Conservation (phyloP, 768 basidiomycete genomes). For the Steccherinum ochraceum region DNA sequence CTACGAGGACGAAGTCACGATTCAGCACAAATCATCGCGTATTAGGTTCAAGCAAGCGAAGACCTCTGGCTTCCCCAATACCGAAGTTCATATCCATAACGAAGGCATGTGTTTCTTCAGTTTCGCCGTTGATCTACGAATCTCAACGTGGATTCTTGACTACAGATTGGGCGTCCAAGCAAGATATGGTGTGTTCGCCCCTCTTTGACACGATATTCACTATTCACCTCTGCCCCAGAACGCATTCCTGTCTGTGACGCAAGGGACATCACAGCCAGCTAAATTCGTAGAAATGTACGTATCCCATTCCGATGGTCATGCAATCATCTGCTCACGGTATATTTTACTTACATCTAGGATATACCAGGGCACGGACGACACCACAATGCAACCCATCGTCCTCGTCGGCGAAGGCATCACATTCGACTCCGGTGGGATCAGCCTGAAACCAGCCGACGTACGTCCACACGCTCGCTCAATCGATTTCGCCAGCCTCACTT, state of each 20-base stretch:
- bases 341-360: slow-evolving; percentile 36
- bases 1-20: too few relatives aligned
- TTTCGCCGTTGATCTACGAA: neutral
- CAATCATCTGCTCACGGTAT: neutral
- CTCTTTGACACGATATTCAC: neutral
- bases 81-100: slow-evolving; percentile 65
- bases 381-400: slow-evolving; percentile 55
- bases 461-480: slow-evolving; percentile 17
- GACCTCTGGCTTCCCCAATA: slow-evolving; percentile 59
- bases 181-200: slow-evolving; percentile 64
- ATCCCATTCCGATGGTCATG: neutral
- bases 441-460: slow-evolving; percentile 69
- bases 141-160: too few relatives aligned
- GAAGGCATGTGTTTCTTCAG: slow-evolving; percentile 42
- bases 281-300: slow-evolving; percentile 81
- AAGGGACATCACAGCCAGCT: slow-evolving; percentile 76
- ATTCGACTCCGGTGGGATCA: slow-evolving; percentile 86
- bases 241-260: slow-evolving; percentile 83
- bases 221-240: slow-evolving; percentile 41
- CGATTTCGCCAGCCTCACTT: neutral
- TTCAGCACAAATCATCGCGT: too few relatives aligned
- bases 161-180: slow-evolving; percentile 73
- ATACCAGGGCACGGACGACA: slow-evolving; percentile 68
- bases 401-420: slow-evolving; percentile 89
- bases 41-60: too few relatives aligned